These are phyloP conservation scores for Tuber microsphaerosporum DNA, from an alignment of 495 filamentous ascomycete genomes.

Conservation along the genomic window DNA sequence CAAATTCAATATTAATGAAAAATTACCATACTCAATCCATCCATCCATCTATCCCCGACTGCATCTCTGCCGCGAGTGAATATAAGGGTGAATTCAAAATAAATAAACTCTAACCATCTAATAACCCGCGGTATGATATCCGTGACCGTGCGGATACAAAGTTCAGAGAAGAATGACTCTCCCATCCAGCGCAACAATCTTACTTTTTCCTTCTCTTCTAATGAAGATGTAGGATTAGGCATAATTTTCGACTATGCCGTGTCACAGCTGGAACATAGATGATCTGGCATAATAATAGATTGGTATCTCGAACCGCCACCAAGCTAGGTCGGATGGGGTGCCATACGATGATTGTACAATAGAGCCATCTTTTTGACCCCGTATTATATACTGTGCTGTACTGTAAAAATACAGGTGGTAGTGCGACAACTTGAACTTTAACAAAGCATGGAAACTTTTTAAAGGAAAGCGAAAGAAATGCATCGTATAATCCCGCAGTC, in stretches of 20 bases:
- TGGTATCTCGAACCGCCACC: neutral
- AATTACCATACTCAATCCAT: neutral
- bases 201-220: neutral
- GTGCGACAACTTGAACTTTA: neutral
- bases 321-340: neutral
- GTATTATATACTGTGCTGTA: neutral
- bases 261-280: neutral
- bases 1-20: neutral
- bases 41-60: neutral
- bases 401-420: neutral
- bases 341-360: neutral
- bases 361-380: neutral
- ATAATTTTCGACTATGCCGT: neutral
- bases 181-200: neutral
- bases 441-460: neutral
- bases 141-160: slow-evolving; percentile 33
- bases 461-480: neutral
- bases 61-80: neutral
- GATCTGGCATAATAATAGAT: neutral
- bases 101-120: slow-evolving; percentile 28
- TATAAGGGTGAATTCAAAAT: neutral
- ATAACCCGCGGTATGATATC: slow-evolving; percentile 30
- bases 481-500: neutral
- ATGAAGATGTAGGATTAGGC: neutral
- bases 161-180: slow-evolving; percentile 20